Evolutionary conservation across 352 stramenopile genomes (phyloP), one percentile per base, ranked within the genome.

Genomic region (Phytopythium aichiense): DNA sequence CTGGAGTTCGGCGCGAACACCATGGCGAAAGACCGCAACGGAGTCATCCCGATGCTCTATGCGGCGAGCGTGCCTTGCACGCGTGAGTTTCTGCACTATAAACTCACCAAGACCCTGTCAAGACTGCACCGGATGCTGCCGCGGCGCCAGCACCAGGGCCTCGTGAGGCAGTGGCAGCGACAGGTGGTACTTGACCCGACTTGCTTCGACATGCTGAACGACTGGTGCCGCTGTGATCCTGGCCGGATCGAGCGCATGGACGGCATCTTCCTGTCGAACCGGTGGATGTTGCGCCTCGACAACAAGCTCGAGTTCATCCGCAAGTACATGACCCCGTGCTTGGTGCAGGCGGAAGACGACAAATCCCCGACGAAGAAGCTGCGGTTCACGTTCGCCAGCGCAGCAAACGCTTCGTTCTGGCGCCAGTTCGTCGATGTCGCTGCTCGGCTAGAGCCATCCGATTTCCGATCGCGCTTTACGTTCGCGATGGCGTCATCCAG

Each of bases 191-290:
- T 60, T 22, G 75, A 89, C 12, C 68, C 79, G 11, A 74, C 51
- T 18, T 84, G 69, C 30, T 86, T 79, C 51, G 67, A 79, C 48
- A 84, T 90, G 63, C 40, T 92, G 3, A 92, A 92, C 65, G 82
- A 91, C 64, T 88, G 78, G 80, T 86, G 83, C 42, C 69, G 73
- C 58, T 58, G 56, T 48, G 65, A 88, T 57, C 54, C 65, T 22
- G 67, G 72, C 23, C 56, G 77, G 22, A 83, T 91, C 31, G 73
- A 81, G 45, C 68, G 79, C 22, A 74, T 89, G 64, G 73, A 85
- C 58, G 73, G 72, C 4, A 63, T 91, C 49, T 59, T 87, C 16
- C 43, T 77, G 7, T 76, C 72, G 16, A 78, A 74, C 18, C 69
- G 70, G 16, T 84, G 73, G 37, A 45, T 91, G 45, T 61, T 91